Base-by-base conservation (phyloP, 1,284 basidiomycete species). In the Ustilago curta region DNA sequence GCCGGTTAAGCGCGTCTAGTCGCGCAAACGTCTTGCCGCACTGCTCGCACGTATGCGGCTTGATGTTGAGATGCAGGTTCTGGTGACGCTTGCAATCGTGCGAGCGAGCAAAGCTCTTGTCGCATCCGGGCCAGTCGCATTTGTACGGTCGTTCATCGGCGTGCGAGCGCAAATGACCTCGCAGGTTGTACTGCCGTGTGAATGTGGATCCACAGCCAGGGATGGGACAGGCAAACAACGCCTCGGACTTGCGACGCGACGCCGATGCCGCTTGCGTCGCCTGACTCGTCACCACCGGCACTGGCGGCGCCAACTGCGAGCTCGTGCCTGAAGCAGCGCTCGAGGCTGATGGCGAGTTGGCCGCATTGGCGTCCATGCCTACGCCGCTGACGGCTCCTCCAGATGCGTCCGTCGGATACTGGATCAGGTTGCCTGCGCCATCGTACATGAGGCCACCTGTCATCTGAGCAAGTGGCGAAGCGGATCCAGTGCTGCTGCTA, bases 21-120 rank as follows among this genome's bases (percentile, higher is more conserved):
- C 95, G 88, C 80, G 94, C 95, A 87, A 97, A 97, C 19, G 93
- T 92, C 88, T 96, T 96, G 79, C 93, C 92, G 86, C 95, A 97
- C 3, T 93, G 93, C 77, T 91, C 91, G 81, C 95, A 97, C 56
- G 92, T 88, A 85, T 97, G 95, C 32, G 91, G 89, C 80, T 93
- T 90, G 85, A 94, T 90, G 40, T 92, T 90, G 49, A 91, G 90
- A 83, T 97, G 95, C 70, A 75, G 58, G 59, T 69, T 79, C 61
- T 84, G 73, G 44, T 65, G 91, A 76, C 87, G 93, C 90, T 96
- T 96, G 91, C 94, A 96, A 85, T 97, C 95, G 85, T 97, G 94
- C 84, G 95, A 93, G 49, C 95, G 89, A 37, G 95, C 95, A 83
- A 97, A 97, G 25, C 93, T 91, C 84, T 97, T 97, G 80, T 92